Conservation (phyloP, 805 yeast genomes). For the Teunomyces barrocoloradensis region DNA sequence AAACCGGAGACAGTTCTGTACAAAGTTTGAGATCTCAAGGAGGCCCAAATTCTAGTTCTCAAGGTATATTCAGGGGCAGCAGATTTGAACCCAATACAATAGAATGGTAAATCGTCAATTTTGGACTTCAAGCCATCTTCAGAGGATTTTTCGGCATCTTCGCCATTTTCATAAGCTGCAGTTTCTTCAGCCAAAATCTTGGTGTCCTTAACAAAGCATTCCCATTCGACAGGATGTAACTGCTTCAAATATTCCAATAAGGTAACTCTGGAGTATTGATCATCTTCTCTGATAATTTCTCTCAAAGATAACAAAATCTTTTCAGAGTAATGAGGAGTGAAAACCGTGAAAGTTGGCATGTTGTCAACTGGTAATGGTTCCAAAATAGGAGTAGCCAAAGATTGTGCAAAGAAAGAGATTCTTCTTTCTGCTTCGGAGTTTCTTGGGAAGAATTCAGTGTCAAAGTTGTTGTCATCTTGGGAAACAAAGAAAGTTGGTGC, state of each 20-base stretch:
- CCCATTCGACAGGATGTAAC: conserved; percentile 97
- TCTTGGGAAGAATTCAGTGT: conserved; percentile 95
- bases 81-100: conserved; percentile 94
- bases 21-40: conserved; percentile 92
- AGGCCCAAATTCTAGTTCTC: conserved; percentile 98
- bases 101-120: conserved; percentile 89
- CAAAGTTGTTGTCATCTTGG: conserved; percentile 93
- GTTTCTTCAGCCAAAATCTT: conserved; percentile 93
- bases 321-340: conserved; percentile 95
- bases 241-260: conserved; percentile 91
- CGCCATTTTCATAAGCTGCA: conserved; percentile 69
- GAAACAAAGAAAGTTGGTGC: conserved; percentile 99
- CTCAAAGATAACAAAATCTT: conserved; percentile 89
- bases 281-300: conserved; percentile 96
- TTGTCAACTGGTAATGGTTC: conserved; percentile 99
- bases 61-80: conserved; percentile 96
- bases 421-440: conserved; percentile 99
- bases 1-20: conserved; percentile 97
- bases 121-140: conserved; percentile 75
- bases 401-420: conserved; percentile 98
- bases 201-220: conserved; percentile 93
- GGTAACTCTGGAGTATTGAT: conserved; percentile 92
- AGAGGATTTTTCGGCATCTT: conserved; percentile 35
- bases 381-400: conserved; percentile 96
- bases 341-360: conserved; percentile 98